Evolutionary conservation across 2,329 filamentous ascomycete genomes (phyloP), one percentile per base, ranked within the genome.

Genomic region (Pseudocercospora ulei): DNA sequence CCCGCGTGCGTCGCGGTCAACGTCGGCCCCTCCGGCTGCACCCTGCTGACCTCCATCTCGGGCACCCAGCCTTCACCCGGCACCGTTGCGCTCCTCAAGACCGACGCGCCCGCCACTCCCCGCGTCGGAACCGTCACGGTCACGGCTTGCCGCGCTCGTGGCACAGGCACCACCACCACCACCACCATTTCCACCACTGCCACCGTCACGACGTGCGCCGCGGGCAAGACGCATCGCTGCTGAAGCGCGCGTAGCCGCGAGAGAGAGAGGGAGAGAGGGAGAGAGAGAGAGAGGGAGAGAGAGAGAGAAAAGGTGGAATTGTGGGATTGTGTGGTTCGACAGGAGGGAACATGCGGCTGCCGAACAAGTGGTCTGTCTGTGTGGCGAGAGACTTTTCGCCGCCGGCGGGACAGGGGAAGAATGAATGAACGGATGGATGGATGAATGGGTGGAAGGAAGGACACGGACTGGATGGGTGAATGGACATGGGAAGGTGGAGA

Each of bases 111-210:
- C 4, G 12, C 23, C 22, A 27, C 12, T 24, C 18, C 8, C 9
- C n/a, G 14, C 19, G 34, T 25, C 12, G 34, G 3, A 12, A 9
- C 23, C 9, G 23, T 36, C 6, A 36, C 34, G 7, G 34, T 36
- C 2, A 36, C 34, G 4, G 34, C 27, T 17, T 36, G 34, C 18
- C 13, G 23, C 2, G 24, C 23, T 4, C 18, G 13, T 11, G 12
- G 23, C 5, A 17, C 20, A 4, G 20, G 34, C 3, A 36, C 34
- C 5, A 36, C 23, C 6, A 27, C 22, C 3, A 36, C 34, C 5
- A 36, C 23, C 12, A 36, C 34, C 5, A 16, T 36, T n/a, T 36
- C 27, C 16, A 36, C 11, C 8, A 36, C 34, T 11, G 34, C 34
- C 7, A 36, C 34, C 18, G 23, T 36, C 7, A 36, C 34, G 14